phyloP scores from a whole-genome alignment of 148 eudicot genomes.

The Vaccinium vitisidaea region DNA sequence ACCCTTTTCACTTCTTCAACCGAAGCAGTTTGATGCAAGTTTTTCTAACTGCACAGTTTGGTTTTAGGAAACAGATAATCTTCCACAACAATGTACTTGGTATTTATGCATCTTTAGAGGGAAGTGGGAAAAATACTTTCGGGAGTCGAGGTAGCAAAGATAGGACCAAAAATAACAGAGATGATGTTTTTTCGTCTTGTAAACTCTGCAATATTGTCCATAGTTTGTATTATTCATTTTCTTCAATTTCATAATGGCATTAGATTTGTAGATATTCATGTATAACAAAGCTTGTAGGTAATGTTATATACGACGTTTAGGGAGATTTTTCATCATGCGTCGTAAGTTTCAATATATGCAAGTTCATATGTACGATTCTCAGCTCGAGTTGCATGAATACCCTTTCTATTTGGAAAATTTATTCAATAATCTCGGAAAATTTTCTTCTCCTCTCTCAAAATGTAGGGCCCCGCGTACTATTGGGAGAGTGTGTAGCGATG shows the following conservation, averaged over 20 bases:
- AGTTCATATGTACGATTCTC: neutral
- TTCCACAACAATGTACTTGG: neutral
- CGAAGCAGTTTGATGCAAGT: neutral
- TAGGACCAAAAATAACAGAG: neutral
- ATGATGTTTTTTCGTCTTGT: neutral
- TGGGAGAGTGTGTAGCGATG: neutral
- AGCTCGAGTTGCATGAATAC: neutral
- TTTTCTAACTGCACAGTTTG: neutral
- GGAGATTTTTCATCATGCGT: neutral
- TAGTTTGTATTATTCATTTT: neutral
- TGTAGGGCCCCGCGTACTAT: neutral
- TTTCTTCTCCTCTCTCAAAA: neutral
- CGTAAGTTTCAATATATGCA: neutral
- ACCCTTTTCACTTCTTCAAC: neutral
- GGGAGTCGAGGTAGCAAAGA: neutral
- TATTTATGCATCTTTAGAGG: neutral
- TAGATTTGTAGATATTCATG: neutral
- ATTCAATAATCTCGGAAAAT: neutral
- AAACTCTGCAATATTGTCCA: neutral
- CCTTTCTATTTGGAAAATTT: neutral
- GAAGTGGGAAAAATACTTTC: neutral
- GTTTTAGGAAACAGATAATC: slow-evolving; percentile 1
- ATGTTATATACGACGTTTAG: too few species aligned
- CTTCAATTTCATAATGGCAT: neutral
- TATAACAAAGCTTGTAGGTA: neutral